Evolutionary conservation across 306 rosid species (phyloP).

Genomic region (Glycine latifolia): DNA sequence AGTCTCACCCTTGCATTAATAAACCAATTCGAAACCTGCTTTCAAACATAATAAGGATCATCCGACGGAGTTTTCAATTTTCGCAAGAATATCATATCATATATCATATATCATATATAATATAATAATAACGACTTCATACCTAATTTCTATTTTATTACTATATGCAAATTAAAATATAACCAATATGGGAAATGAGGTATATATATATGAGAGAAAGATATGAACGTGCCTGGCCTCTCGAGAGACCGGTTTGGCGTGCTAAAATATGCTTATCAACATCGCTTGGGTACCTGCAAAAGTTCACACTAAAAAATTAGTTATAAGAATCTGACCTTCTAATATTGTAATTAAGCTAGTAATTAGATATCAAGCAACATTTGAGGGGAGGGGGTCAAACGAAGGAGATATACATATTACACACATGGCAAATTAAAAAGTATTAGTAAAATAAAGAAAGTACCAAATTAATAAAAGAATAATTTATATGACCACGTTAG

Average conservation of each 20-base stretch:
- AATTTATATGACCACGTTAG: neutral
- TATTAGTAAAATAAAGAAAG: no score
- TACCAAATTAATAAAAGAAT: neutral
- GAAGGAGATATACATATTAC: no score
- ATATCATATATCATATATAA: no score
- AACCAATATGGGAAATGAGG: neutral
- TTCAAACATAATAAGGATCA: conserved; percentile 27
- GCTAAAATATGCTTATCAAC: conserved; percentile 94
- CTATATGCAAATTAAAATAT: neutral
- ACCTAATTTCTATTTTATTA: conserved; percentile 22
- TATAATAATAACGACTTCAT: neutral
- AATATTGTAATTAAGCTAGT: neutral
- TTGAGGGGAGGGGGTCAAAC: no score
- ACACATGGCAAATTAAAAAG: no score
- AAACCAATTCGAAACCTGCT: conserved; percentile 96
- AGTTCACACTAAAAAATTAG: conserved; percentile 19
- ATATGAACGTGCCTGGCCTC: conserved; percentile 87
- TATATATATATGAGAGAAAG: no score
- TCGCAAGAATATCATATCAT: conserved; percentile 31
- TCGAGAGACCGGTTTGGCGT: conserved; percentile 99
- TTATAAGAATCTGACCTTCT: conserved; percentile 20
- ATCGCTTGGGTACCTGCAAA: conserved; percentile 94
- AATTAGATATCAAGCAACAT: neutral
- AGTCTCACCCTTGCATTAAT: conserved; percentile 95
- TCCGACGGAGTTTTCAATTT: conserved; percentile 13